These are phyloP conservation scores for Cystobasidium slooffiae DNA, from an alignment of 1,284 basidiomycete species.

Conservation along the genomic window DNA sequence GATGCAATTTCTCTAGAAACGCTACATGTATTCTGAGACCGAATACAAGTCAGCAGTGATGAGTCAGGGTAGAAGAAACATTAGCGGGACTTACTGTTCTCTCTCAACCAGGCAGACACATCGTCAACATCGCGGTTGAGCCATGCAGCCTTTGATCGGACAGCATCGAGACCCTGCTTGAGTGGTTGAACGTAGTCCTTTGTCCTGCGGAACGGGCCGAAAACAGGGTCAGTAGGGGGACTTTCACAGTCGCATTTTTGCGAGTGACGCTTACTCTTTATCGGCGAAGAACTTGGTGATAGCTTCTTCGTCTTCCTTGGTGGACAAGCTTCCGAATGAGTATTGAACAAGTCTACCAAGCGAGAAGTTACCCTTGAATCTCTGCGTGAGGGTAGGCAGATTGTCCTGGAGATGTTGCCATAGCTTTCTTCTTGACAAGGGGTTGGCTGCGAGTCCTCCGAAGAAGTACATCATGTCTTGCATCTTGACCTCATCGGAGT, in stretches of 20 bases:
- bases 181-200: conserved; percentile 56
- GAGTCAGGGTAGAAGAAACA: neutral
- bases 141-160: conserved; percentile 63
- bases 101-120: conserved; percentile 67
- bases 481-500: conserved; percentile 56
- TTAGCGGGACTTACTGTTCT: conserved; percentile 51
- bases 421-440: conserved; percentile 53
- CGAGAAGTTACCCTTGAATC: conserved; percentile 62
- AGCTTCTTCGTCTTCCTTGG: conserved; percentile 69
- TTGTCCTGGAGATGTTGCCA: conserved; percentile 57
- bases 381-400: conserved; percentile 61
- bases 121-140: conserved; percentile 63
- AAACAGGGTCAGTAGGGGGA: neutral
- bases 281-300: conserved; percentile 65
- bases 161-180: conserved; percentile 62
- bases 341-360: conserved; percentile 58
- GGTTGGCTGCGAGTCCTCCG: conserved; percentile 54
- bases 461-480: conserved; percentile 57
- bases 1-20: neutral
- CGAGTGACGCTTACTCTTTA: conserved; percentile 55
- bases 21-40: conserved; percentile 1
- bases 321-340: conserved; percentile 68
- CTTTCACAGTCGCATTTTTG: neutral
- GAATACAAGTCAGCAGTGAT: neutral
- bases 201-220: neutral